Evolutionary conservation across 495 filamentous ascomycete genomes (phyloP).

Genomic region (Apodospora peruviana): DNA sequence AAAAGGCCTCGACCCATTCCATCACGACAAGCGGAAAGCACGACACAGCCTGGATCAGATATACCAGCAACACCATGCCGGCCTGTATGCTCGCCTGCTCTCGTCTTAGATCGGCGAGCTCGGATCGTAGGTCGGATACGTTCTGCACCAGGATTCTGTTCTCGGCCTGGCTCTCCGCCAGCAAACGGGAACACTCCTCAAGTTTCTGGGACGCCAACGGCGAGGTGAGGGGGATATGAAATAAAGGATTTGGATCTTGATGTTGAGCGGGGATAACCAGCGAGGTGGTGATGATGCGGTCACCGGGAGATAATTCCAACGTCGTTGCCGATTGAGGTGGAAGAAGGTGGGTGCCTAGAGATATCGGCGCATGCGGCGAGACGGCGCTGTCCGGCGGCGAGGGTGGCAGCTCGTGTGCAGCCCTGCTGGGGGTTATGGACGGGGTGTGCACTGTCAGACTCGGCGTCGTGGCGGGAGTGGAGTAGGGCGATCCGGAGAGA

Average conservation of each 20-base stretch:
- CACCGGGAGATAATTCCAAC: background rate
- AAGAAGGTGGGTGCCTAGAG: background rate
- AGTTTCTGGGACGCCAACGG: background rate
- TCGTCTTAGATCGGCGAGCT: background rate
- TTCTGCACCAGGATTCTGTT: background rate
- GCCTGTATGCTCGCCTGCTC: background rate
- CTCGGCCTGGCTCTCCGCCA: background rate
- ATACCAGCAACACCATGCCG: background rate
- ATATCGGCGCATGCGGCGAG: background rate
- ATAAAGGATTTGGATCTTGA: background rate
- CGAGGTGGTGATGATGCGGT: background rate
- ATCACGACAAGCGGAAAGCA: background rate
- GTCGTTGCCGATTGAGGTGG: background rate
- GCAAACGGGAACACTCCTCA: background rate
- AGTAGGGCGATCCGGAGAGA: background rate
- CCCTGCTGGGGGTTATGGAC: background rate
- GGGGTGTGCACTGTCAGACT: background rate
- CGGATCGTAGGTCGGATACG: background rate
- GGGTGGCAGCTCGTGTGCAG: background rate
- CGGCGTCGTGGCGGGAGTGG: background rate
- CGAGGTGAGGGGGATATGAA: background rate
- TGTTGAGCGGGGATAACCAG: background rate
- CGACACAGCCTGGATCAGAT: background rate
- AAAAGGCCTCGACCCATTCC: background rate
- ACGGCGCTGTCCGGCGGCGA: conserved; percentile 1